Evolutionary conservation across 768 basidiomycete species (phyloP).

Genomic region (Podaxis sp.): DNA sequence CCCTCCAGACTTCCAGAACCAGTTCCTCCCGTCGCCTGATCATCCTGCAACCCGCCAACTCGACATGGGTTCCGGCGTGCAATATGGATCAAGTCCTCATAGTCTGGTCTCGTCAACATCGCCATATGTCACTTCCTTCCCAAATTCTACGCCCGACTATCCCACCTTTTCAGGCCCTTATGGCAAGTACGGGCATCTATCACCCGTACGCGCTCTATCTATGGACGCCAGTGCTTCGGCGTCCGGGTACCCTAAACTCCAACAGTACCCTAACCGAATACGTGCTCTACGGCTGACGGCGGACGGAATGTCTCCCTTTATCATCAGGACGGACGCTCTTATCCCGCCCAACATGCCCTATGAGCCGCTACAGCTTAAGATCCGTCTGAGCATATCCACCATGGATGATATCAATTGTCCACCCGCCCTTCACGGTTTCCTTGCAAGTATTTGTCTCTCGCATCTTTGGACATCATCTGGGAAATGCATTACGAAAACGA

Average conservation of each 20-base stretch:
- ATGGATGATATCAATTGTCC: conserved; percentile 51
- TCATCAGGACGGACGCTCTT: conserved; percentile 57
- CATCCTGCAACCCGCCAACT: conserved; percentile 28
- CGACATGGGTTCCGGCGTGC: conserved; percentile 3
- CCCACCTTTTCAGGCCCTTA: conserved; percentile 2
- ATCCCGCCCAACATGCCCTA: conserved; percentile 16
- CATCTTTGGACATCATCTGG: conserved; percentile 51
- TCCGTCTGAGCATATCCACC: conserved; percentile 57
- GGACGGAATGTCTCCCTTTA: conserved; percentile 66
- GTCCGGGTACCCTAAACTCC: conserved; percentile 16
- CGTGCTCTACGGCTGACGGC: conserved; percentile 53
- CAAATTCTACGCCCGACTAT: conserved; percentile 3
- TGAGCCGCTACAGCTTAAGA: conserved; percentile 37
- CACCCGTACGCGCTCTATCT: conserved; percentile 4
- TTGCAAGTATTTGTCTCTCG: conserved; percentile 53
- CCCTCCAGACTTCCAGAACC: conserved; percentile 40
- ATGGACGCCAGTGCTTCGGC: conserved; percentile 38
- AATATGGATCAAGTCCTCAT: neutral
- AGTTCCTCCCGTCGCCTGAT: conserved; percentile 46
- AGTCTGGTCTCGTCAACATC: conserved; percentile 2
- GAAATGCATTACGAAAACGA: conserved; percentile 63
- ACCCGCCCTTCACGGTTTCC: conserved; percentile 62
- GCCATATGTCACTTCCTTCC: conserved; percentile 5
- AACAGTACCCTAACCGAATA: conserved; percentile 28
- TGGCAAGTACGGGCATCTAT: conserved; percentile 8